Evolutionary conservation across 2,329 filamentous ascomycete species (phyloP), one percentile per base, ranked within the genome.

Genomic region (Cordyceps cateniannulata): DNA sequence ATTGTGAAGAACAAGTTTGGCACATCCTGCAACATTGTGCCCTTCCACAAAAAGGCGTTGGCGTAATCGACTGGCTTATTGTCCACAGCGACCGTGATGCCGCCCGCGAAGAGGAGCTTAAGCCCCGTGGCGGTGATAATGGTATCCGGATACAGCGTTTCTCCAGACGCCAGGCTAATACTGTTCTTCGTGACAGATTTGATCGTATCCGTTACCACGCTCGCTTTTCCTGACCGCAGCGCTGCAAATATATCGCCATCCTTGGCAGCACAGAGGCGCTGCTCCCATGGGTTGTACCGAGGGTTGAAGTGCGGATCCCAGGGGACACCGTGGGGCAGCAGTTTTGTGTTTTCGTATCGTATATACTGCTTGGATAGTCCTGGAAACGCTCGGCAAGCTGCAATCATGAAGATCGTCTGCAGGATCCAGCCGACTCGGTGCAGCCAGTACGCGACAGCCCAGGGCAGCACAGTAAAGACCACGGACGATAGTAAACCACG

Each of bases 61-160:
- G 73, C 64, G 24, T 80, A 65, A 12, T 79, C 67, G 44, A 84
- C 64, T 0, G 70, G 67, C 20, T 73, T 64, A 5, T 78, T 80
- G 63, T 89, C 83, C 7, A 88, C 72, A 1, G 68, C 67, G 42
- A 88, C 74, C 9, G 75, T 70, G 48, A 40, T 40, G 38, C 38
- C 38, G 12, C 38, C 38, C 14, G 38, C 38, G 18, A 40, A 40
- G 38, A 40, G 38, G 14, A 88, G 70, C 57, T 79, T 79, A 2
- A 88, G 75, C 0, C 86, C 86, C 0, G 86, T 89, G 0, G 86
- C 86, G 0, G 85, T 87, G 60, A 89, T 74, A 64, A 89, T 86
- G 60, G 84, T 77, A 65, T 89, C 86, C 0, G 85, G 79, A 12
- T 79, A 68, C 0, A 89, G 68, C 0, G 62, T 72, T 66, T 73